Evolutionary conservation across 352 stramenopile genomes (phyloP).

Genomic region (Phytophthora nicotianae): DNA sequence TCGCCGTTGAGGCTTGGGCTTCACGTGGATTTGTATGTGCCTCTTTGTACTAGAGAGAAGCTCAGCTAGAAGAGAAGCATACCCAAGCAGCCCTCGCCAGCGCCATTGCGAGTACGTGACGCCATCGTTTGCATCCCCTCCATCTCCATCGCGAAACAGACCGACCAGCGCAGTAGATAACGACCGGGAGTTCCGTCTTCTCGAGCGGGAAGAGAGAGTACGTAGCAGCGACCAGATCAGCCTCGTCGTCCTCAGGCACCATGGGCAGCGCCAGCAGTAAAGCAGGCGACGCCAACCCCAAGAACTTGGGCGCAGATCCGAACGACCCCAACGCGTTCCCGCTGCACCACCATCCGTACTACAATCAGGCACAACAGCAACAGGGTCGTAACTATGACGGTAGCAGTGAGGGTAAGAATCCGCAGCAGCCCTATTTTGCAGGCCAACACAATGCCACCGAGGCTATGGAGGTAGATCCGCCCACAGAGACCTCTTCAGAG

Average conservation of each 20-base stretch:
- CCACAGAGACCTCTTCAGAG: conserved; percentile 38
- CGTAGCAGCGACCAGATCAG: conserved; percentile 9
- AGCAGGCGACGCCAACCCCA: conserved; percentile 79
- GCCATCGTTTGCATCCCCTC: neutral
- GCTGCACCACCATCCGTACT: conserved; percentile 76
- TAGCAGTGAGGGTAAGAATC: conserved; percentile 17
- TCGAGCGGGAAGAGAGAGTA: conserved; percentile 11
- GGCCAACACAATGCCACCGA: conserved; percentile 38
- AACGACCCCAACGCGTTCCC: conserved; percentile 55
- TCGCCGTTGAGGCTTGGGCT: conserved; percentile 24
- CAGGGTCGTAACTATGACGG: conserved; percentile 9
- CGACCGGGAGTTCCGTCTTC: conserved; percentile 26
- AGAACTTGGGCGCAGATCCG: conserved; percentile 69
- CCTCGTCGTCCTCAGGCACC: conserved; percentile 7
- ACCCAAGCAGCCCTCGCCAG: conserved; percentile 10
- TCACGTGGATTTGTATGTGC: conserved; percentile 29
- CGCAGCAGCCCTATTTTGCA: conserved; percentile 27
- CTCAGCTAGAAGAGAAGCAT: conserved; percentile 29
- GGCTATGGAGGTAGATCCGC: conserved; percentile 73
- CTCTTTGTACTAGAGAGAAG: conserved; percentile 35
- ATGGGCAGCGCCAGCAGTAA: conserved; percentile 89
- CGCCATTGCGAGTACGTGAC: neutral
- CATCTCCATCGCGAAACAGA: neutral
- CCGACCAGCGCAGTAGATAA: conserved; percentile 4
- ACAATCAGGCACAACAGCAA: conserved; percentile 36